Conservation (phyloP, 176 grass and related monocot genomes). For the Eragrostis nindensis region DNA sequence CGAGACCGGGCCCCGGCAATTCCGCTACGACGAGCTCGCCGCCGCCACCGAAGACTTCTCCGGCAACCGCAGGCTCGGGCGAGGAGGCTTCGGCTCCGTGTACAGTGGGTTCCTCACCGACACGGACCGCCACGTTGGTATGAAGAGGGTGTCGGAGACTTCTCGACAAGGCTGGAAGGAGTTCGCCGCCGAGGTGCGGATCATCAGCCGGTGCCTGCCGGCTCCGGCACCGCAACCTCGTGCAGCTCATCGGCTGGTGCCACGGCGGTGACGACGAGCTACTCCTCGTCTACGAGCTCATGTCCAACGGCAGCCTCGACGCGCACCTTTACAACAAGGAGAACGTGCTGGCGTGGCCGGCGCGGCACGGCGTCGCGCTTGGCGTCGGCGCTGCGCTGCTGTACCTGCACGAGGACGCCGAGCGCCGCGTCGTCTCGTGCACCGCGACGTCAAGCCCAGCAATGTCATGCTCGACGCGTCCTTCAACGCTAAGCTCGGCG, state of each 20-base stretch:
- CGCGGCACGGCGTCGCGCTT: not conserved
- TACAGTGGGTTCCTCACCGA: slow-evolving; percentile 2
- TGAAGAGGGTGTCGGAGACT: slow-evolving; percentile 29
- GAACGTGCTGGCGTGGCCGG: slow-evolving; percentile 26
- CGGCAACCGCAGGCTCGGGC: not conserved
- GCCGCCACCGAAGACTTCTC: slow-evolving; percentile 2
- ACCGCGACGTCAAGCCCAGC: slow-evolving; percentile 45
- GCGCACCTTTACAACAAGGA: slow-evolving; percentile 30
- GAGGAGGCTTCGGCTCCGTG: slow-evolving; percentile 19
- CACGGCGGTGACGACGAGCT: slow-evolving; percentile 20
- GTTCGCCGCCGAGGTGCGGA: slow-evolving; percentile 57
- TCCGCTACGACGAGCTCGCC: slow-evolving; percentile 1
- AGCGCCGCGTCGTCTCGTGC: slow-evolving; percentile 16
- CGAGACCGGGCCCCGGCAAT: not conserved
- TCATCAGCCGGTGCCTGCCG: too few species aligned
- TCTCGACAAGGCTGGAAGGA: slow-evolving; percentile 58
- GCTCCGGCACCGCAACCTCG: slow-evolving; percentile 55
- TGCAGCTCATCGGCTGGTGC: slow-evolving; percentile 63
- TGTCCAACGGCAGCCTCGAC: slow-evolving; percentile 69
- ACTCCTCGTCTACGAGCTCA: slow-evolving; percentile 49
- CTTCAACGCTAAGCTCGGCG: too few species aligned
- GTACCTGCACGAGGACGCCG: slow-evolving; percentile 30
- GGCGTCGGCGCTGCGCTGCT: slow-evolving; percentile 15
- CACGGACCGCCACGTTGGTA: not conserved
- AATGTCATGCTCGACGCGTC: not conserved